These are phyloP conservation scores for Dactylellina leptospora DNA, from an alignment of 2,329 filamentous ascomycete species.

Conservation along the genomic window DNA sequence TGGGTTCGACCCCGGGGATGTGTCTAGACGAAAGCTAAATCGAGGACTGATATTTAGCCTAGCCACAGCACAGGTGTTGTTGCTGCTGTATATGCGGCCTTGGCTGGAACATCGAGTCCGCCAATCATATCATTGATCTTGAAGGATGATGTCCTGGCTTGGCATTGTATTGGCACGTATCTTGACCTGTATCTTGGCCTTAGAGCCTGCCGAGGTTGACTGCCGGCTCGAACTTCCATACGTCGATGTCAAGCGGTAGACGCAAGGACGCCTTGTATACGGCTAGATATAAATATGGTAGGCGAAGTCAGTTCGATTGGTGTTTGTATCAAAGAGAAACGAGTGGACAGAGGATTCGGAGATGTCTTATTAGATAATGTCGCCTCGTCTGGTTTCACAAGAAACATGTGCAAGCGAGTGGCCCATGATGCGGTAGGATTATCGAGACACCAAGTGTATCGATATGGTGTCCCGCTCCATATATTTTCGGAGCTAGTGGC, in stretches of 20 bases:
- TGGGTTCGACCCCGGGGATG: too few species aligned
- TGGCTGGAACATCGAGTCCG: slow-evolving; percentile 46
- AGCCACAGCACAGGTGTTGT: slow-evolving; percentile 7
- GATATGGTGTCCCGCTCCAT: neutral
- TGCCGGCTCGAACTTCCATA: slow-evolving; percentile 12
- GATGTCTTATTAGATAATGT: neutral
- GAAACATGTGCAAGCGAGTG: neutral
- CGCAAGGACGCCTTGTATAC: slow-evolving; percentile 2
- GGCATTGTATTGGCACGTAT: slow-evolving; percentile 1
- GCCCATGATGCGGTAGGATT: neutral
- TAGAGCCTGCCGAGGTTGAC: slow-evolving; percentile 8
- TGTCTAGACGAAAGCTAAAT: too few species aligned
- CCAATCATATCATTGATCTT: neutral
- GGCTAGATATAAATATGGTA: neutral
- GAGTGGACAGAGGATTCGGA: slow-evolving; percentile 1
- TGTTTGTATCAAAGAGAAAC: neutral
- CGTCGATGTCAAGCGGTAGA: neutral
- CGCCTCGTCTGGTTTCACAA: neutral
- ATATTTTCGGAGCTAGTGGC: neutral
- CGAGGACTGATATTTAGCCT: slow-evolving; percentile 37
- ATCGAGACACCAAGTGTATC: neutral
- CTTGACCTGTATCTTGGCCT: neutral
- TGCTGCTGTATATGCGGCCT: slow-evolving; percentile 13
- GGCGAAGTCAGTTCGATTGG: neutral
- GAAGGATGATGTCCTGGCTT: slow-evolving; percentile 12